Evolutionary conservation across 768 basidiomycete species (phyloP), one percentile per base, ranked within the genome.

Genomic region (Crucibulum laeve): DNA sequence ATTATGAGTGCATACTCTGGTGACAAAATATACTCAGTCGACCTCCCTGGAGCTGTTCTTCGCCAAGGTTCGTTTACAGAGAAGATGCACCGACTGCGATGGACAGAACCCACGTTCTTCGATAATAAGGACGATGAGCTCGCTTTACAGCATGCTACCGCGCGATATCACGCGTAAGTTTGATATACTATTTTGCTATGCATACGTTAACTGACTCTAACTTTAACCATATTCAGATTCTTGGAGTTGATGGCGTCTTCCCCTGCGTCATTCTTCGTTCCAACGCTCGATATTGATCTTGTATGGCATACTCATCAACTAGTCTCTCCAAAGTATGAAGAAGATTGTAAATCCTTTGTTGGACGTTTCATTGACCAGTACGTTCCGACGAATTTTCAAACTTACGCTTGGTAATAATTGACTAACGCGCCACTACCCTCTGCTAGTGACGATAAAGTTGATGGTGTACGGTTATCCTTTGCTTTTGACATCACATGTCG

Each of bases 261-360:
- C 0, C 68, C 74, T 1, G 52, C 52, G 7, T 54, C 65, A 0
- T 71, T 77, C 55, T 65, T 72, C 28, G 78, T 81, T 2, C 80
- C 82, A 10, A 84, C 82, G 1, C 57, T 87, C n/a, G 84, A 87
- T 47, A 84, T 88, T 26, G 86, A 87, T 49, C 65, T 89, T 15
- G 77, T 73, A 3, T 87, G 85, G 84, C 86, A 89, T 49, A 83
- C 82, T 0, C 84, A 87, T 45, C 84, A 86, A 48, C 68, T 87
- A 4, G 64, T 73, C 54, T 67, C 68, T 0, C 45, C 43, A 1
- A 61, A 64, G 28, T 87, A 87, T 51, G 52, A 56, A 4, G 37
- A 47, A 1, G 73, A 82, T 45, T 74, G 76, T 34, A 57, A 58
- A 44, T 58, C 40, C 11, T 68, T 64, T 40, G 47, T 79, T 3